Conservation (phyloP, 2,329 filamentous ascomycete genomes). For the Ophiostoma ips region DNA sequence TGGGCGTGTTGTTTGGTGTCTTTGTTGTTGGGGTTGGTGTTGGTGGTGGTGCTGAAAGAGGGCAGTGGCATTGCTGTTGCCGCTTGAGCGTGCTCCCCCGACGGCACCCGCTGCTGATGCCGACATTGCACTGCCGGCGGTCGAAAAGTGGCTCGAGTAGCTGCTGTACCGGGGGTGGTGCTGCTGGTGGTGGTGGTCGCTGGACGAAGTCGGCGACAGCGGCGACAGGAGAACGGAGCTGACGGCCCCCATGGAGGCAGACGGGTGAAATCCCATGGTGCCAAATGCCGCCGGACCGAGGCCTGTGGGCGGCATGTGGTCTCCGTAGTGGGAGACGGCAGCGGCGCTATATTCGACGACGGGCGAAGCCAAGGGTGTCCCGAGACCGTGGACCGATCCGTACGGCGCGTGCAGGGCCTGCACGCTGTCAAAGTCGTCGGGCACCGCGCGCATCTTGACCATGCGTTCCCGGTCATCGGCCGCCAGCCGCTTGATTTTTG, state of each 20-base stretch:
- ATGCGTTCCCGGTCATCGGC: constrained; percentile 57
- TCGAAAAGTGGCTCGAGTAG: constrained; percentile 25
- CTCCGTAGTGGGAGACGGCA: constrained; percentile 21
- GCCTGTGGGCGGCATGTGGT: constrained; percentile 43
- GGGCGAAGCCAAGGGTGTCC: constrained; percentile 32
- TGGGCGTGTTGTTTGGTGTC: constrained; percentile 34
- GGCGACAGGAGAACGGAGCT: constrained; percentile 43
- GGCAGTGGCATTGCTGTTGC: background rate
- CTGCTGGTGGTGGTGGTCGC: background rate
- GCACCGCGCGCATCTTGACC: constrained; percentile 58
- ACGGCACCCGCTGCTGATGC: constrained; percentile 28
- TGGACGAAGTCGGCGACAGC: constrained; percentile 36
- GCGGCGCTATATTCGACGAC: constrained; percentile 25
- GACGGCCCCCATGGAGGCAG: constrained; percentile 26
- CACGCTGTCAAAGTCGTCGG: constrained; percentile 57
- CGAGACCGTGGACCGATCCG: constrained; percentile 42
- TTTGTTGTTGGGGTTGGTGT: constrained; percentile 26
- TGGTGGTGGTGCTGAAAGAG: background rate
- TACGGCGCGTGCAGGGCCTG: constrained; percentile 56
- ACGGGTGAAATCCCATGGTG: constrained; percentile 48
- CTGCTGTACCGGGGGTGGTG: constrained; percentile 27
- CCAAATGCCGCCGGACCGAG: constrained; percentile 53
- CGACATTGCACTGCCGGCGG: constrained; percentile 3
- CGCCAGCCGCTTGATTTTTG: constrained; percentile 58
- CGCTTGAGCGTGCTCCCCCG: background rate